phyloP scores from a whole-genome alignment of 2,329 filamentous ascomycete genomes.

The Coniochaeta sp. region DNA sequence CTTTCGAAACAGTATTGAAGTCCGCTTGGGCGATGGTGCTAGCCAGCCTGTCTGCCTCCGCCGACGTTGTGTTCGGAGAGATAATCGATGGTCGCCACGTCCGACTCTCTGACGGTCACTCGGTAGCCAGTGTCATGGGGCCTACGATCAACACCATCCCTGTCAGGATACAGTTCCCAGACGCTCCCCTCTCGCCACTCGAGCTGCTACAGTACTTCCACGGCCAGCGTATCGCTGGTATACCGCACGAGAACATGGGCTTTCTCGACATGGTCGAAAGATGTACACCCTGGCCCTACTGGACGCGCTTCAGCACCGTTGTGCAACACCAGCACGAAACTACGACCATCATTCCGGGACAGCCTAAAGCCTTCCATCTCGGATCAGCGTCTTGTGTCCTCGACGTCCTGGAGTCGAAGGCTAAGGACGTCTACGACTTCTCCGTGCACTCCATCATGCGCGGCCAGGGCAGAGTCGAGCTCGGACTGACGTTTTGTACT shows the following conservation, averaged over 20 bases:
- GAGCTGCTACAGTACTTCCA: slow-evolving; percentile 43
- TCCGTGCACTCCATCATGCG: slow-evolving; percentile 34
- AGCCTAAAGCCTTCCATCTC: slow-evolving; percentile 33
- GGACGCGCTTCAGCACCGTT: slow-evolving; percentile 46
- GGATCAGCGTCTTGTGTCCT: slow-evolving; percentile 38
- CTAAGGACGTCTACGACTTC: slow-evolving; percentile 36
- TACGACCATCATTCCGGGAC: slow-evolving; percentile 25
- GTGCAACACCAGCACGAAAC: slow-evolving; percentile 43
- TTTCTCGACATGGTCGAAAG: slow-evolving; percentile 43
- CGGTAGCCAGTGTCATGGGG: slow-evolving; percentile 44
- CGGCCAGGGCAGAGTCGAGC: slow-evolving; percentile 26
- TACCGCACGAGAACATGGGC: slow-evolving; percentile 44
- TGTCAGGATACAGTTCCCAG: slow-evolving; percentile 39
- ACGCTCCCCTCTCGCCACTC: slow-evolving; percentile 35
- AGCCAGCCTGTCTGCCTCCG: slow-evolving; percentile 37
- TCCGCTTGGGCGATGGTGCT: slow-evolving; percentile 52
- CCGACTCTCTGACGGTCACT: slow-evolving; percentile 39
- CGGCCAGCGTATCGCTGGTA: slow-evolving; percentile 37
- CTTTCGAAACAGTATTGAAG: slow-evolving; percentile 47
- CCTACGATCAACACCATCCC: slow-evolving; percentile 38
- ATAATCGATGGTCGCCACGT: slow-evolving; percentile 40
- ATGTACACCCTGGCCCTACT: slow-evolving; percentile 47
- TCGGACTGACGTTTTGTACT: slow-evolving; percentile 39
- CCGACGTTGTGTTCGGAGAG: slow-evolving; percentile 52
- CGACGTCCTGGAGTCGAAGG: slow-evolving; percentile 29